Percentiles rank a stretch among this genome's conserved stretches.
Evolutionary conservation across 192 early-diverging fungal species (phyloP).

Genomic region (Coemansia sp.): DNA sequence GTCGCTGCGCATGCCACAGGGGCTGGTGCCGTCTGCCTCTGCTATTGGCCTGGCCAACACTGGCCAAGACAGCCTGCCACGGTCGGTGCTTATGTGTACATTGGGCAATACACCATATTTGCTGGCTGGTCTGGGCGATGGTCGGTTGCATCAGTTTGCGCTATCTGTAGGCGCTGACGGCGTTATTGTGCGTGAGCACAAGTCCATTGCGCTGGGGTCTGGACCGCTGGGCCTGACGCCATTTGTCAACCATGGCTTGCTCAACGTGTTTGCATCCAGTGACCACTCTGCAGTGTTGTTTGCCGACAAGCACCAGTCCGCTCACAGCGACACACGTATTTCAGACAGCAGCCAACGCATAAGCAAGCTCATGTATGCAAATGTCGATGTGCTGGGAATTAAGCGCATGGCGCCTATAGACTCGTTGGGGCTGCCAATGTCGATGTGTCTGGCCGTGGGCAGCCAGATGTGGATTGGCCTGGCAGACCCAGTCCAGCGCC

Average conservation of each 20-base stretch:
- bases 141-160: constrained; percentile 71
- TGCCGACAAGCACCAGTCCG: constrained; percentile 49
- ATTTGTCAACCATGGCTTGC: constrained; percentile 48
- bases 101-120: constrained; percentile 72
- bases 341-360: constrained; percentile 14
- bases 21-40: neutral
- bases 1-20: constrained; percentile 31
- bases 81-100: constrained; percentile 63
- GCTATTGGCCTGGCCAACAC: neutral
- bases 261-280: constrained; percentile 75
- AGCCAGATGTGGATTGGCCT: constrained; percentile 67
- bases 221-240: constrained; percentile 66
- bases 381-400: constrained; percentile 74
- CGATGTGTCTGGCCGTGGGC: constrained; percentile 64
- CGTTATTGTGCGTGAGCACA: constrained; percentile 48
- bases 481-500: constrained; percentile 79
- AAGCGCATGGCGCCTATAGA: constrained; percentile 64
- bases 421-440: constrained; percentile 51
- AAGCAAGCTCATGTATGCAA: constrained; percentile 76
- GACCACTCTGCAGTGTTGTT: constrained; percentile 77
- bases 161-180: constrained; percentile 1
- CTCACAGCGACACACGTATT: no score
- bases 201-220: constrained; percentile 72
- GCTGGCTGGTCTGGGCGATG: constrained; percentile 82
- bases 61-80: constrained; percentile 59